Conservation (phyloP, 305 asterid species). For the Plantago coronopus region DNA sequence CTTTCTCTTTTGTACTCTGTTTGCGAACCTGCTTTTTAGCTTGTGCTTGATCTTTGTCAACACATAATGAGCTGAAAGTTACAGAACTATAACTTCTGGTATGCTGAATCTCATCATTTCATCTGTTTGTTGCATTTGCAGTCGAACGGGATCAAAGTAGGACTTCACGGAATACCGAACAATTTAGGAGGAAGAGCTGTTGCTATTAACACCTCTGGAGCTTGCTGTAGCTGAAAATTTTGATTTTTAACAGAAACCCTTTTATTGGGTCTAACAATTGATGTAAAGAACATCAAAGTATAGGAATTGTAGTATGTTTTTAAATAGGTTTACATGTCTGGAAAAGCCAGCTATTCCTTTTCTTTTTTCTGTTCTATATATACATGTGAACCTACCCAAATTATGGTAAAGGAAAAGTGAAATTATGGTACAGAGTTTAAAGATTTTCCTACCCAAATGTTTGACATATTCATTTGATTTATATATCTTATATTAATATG, state of each 20-base stretch:
- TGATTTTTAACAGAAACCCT: neutral
- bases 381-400: neutral
- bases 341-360: neutral
- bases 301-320: neutral
- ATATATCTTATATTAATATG: no score
- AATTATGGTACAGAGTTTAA: no score
- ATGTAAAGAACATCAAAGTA: neutral
- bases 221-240: conserved; percentile 53
- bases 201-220: conserved; percentile 54
- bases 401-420: neutral
- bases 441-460: no score
- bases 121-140: neutral
- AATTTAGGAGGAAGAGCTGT: conserved; percentile 63
- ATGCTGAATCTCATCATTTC: no score
- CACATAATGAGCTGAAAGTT: neutral
- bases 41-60: neutral
- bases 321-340: neutral
- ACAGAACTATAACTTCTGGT: neutral
- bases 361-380: neutral
- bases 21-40: neutral
- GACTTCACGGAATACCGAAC: conserved; percentile 59
- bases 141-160: conserved; percentile 66
- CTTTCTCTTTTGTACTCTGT: neutral
- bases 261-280: neutral
- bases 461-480: no score